phyloP scores from a whole-genome alignment of 1,284 basidiomycete species.

The Taiwanofungus camphoratus region DNA sequence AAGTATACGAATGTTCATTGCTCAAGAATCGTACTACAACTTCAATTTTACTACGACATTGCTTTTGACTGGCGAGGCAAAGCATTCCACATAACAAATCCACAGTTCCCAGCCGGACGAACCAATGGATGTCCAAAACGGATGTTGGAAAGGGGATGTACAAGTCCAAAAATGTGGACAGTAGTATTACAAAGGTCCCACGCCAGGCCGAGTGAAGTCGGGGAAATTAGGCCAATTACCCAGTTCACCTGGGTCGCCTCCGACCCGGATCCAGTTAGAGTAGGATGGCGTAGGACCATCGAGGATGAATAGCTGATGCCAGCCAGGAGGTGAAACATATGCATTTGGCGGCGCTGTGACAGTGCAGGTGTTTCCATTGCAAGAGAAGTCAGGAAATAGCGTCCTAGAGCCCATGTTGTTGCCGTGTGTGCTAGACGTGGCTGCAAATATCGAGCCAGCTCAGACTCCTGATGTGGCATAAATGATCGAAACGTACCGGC shows the following conservation, averaged over 20 bases:
- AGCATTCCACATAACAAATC: too few relatives aligned
- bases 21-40: not conserved
- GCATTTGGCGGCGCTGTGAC: constrained; percentile 65
- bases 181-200: constrained; percentile 22
- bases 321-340: constrained; percentile 69
- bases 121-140: too few relatives aligned
- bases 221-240: constrained; percentile 65
- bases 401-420: constrained; percentile 68
- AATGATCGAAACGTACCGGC: constrained; percentile 37
- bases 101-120: too few relatives aligned
- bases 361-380: constrained; percentile 54
- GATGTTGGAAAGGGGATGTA: too few relatives aligned
- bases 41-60: too few relatives aligned
- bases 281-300: constrained; percentile 72
- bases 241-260: constrained; percentile 59
- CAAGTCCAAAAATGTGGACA: too few relatives aligned
- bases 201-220: constrained; percentile 59
- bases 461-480: too few relatives aligned
- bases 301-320: constrained; percentile 66
- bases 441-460: constrained; percentile 30
- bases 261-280: constrained; percentile 68
- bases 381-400: constrained; percentile 63
- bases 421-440: constrained; percentile 63
- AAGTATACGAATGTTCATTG: too few relatives aligned
- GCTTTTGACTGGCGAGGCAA: too few relatives aligned